Evolutionary conservation across 257 asterid species (phyloP).

Genomic region (Cordia subcordata): DNA sequence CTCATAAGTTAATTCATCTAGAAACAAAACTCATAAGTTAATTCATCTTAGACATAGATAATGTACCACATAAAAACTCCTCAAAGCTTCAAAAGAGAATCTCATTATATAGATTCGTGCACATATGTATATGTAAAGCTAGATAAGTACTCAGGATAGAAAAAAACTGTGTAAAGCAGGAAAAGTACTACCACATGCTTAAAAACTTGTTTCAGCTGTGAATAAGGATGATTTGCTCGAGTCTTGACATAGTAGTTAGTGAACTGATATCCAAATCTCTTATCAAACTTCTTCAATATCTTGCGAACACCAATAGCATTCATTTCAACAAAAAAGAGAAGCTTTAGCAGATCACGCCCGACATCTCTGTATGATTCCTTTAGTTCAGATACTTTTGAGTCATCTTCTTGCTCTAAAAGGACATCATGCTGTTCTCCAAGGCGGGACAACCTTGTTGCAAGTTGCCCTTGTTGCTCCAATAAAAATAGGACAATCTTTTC

Average conservation of each 20-base stretch:
- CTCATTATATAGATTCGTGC: too few species aligned
- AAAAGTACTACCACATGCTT: constrained; percentile 89
- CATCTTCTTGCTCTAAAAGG: constrained; percentile 73
- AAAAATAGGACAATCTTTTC: constrained; percentile 86
- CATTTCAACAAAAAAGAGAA: constrained; percentile 80
- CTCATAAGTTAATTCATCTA: background rate
- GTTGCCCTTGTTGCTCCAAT: constrained; percentile 88
- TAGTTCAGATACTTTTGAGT: constrained; percentile 61
- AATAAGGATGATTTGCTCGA: constrained; percentile 97
- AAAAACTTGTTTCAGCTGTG: constrained; percentile 95
- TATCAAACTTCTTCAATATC: constrained; percentile 94
- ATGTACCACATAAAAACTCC: too few species aligned
- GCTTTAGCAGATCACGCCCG: constrained; percentile 81
- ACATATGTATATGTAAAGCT: background rate
- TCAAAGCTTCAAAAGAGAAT: too few species aligned
- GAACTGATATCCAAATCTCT: constrained; percentile 82
- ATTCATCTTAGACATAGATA: too few species aligned
- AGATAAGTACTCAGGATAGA: background rate
- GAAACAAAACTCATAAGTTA: background rate
- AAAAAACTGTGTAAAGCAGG: constrained; percentile 6
- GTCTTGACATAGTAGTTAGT: constrained; percentile 92
- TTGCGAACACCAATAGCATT: constrained; percentile 89
- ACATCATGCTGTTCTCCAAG: constrained; percentile 56
- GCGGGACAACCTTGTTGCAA: constrained; percentile 64
- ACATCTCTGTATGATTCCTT: constrained; percentile 80